These are phyloP conservation scores for Coemansia sp. DNA, from an alignment of 192 early-diverging fungal species.

Conservation along the genomic window DNA sequence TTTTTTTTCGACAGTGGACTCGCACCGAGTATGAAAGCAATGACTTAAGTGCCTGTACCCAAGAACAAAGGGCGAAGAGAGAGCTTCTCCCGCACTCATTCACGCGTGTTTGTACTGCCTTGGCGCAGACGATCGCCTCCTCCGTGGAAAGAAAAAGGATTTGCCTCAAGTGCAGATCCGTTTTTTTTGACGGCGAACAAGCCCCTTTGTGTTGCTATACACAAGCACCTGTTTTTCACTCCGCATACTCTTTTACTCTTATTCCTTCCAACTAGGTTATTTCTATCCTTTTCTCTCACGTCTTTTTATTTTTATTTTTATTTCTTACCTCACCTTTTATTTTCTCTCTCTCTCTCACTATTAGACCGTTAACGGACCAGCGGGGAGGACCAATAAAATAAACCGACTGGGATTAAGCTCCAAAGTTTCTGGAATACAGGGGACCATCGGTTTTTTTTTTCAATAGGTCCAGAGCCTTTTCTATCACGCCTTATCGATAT, in stretches of 20 bases:
- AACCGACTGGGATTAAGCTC: not conserved
- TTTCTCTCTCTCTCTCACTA: constrained; percentile 3
- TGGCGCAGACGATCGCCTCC: constrained; percentile 2
- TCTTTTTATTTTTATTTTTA: not conserved
- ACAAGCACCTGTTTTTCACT: not conserved
- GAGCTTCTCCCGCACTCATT: not conserved
- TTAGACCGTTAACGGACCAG: not conserved
- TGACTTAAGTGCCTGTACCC: not conserved
- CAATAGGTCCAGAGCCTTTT: not conserved
- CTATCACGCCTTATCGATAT: not conserved
- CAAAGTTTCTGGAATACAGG: not conserved
- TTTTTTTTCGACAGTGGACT: not conserved
- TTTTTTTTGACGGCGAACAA: no score
- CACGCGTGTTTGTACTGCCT: not conserved
- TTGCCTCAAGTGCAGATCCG: not conserved
- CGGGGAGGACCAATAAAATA: not conserved
- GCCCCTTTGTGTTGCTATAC: no score
- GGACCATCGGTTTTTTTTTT: not conserved
- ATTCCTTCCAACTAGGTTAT: constrained; percentile 1
- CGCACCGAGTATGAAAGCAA: not conserved
- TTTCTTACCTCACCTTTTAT: not conserved
- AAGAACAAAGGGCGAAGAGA: not conserved
- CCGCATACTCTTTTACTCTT: constrained; percentile 6
- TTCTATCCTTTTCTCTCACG: not conserved
- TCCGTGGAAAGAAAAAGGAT: not conserved